Base-by-base conservation (phyloP, 108 stramenopile genomes). In the Thalassiosira profunda region DNA sequence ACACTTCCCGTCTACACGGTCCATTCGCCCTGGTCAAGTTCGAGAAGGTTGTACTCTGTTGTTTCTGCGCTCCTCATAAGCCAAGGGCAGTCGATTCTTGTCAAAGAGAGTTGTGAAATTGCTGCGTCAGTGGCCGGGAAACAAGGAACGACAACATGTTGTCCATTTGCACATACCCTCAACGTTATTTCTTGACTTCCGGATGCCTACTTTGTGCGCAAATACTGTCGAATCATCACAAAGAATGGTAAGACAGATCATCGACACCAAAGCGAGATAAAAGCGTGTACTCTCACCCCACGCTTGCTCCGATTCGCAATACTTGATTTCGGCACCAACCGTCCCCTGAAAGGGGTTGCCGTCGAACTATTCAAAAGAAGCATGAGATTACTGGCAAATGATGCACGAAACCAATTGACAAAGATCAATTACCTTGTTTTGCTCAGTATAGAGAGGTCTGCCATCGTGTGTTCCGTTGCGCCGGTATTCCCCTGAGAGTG, bases 371-470 rank as follows among this genome's bases (percentile, higher is more conserved):
- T n/a, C n/a, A n/a, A n/a, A n/a, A n/a, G n/a, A n/a, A n/a, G n/a
- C n/a, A n/a, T n/a, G n/a, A n/a, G n/a, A n/a, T n/a, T n/a, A n/a
- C n/a, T n/a, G n/a, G n/a, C n/a, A n/a, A n/a, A n/a, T n/a, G n/a
- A n/a, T n/a, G n/a, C n/a, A n/a, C n/a, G n/a, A n/a, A n/a, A n/a
- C n/a, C n/a, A n/a, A n/a, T n/a, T n/a, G n/a, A n/a, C n/a, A n/a
- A n/a, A n/a, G n/a, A n/a, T n/a, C n/a, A n/a, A n/a, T n/a, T n/a
- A 14, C 38, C 43, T 68, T 76, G 43, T 53, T 76, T 53, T 57
- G 66, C 53, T 76, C 66, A 3, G 33, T 37, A 37, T 76, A 76
- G 0, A 76, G 45, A 11, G 59, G 40, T 21, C 67, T 25, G 1
- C 54, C 42, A 29, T 42, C 34, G 6, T 34, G 23, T 1, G 66